Conservation (phyloP, 2,329 filamentous ascomycete genomes). For the Neodidymelliopsis sp. region DNA sequence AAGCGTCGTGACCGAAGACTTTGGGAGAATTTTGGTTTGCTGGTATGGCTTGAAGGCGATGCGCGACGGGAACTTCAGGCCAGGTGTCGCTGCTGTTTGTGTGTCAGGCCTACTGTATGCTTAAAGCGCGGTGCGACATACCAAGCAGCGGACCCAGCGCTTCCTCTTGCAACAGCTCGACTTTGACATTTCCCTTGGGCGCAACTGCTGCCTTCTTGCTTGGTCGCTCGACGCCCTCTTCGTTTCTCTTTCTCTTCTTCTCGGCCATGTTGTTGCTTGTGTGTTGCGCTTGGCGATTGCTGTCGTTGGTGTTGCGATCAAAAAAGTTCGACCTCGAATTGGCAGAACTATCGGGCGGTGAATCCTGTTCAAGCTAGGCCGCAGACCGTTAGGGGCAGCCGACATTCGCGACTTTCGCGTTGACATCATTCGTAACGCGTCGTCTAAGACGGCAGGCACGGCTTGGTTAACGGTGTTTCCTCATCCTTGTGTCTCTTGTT, state of each 20-base stretch:
- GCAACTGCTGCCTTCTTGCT: constrained; percentile 57
- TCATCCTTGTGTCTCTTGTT: neutral
- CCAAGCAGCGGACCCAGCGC: constrained; percentile 59
- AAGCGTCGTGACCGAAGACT: constrained; percentile 52
- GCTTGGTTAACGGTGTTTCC: neutral
- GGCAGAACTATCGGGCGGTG: constrained; percentile 11
- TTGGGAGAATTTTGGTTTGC: constrained; percentile 39
- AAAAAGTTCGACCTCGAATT: constrained; percentile 40
- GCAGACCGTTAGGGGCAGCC: neutral
- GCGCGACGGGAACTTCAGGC: constrained; percentile 49
- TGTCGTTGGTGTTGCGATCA: constrained; percentile 18
- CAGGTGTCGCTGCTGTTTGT: constrained; percentile 51
- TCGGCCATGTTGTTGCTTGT: constrained; percentile 38
- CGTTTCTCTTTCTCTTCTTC: constrained; percentile 50
- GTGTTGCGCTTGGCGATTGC: constrained; percentile 8
- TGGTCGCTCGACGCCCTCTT: constrained; percentile 37
- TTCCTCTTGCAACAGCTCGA: constrained; percentile 56
- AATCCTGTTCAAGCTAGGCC: neutral
- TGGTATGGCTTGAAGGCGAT: constrained; percentile 60
- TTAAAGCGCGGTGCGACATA: constrained; percentile 34
- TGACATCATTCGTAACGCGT: constrained; percentile 15
- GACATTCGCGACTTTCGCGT: constrained; percentile 9
- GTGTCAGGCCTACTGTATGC: neutral
- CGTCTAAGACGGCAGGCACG: constrained; percentile 2
- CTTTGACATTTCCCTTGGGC: constrained; percentile 50